Conservation (phyloP, 805 yeast genomes). For the Cyberlindnera galapagoensis region DNA sequence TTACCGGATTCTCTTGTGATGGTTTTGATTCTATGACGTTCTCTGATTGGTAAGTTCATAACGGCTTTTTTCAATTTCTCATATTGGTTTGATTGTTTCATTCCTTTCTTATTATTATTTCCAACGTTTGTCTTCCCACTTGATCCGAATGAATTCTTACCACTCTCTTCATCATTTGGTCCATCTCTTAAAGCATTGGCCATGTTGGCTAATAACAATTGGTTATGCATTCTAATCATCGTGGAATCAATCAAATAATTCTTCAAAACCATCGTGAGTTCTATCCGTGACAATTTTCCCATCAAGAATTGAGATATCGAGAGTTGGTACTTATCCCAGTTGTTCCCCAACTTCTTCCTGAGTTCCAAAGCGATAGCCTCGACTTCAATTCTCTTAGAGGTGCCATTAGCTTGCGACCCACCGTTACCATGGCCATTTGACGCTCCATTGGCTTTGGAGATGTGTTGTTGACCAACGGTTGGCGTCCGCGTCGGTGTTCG, state of each 20-base stretch:
- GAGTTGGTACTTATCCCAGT: conserved; percentile 83
- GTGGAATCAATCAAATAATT: conserved; percentile 37
- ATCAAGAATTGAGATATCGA: conserved; percentile 67
- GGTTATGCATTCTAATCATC: conserved; percentile 65
- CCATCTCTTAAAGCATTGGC: conserved; percentile 79
- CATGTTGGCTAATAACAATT: conserved; percentile 68
- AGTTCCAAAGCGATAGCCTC: conserved; percentile 65
- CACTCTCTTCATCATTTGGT: conserved; percentile 41
- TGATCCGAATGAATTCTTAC: conserved; percentile 14
- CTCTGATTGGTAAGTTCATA: conserved; percentile 77
- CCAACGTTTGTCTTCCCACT: conserved; percentile 36
- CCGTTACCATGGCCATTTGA: no score
- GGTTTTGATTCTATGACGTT: conserved; percentile 75
- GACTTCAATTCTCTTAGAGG: conserved; percentile 44
- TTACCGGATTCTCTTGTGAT: conserved; percentile 82
- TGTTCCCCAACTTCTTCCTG: conserved; percentile 61
- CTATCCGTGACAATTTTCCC: conserved; percentile 74
- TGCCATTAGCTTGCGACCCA: no score
- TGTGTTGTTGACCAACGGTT: conserved; percentile 9
- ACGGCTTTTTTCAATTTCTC: conserved; percentile 81
- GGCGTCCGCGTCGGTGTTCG: conserved; percentile 12
- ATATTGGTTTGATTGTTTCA: conserved; percentile 62
- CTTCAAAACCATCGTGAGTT: conserved; percentile 53
- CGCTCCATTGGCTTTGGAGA: conserved; percentile 2
- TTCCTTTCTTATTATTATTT: conserved; percentile 39